phyloP scores from a whole-genome alignment of 805 yeast genomes.

The Monosporozyma yasuniensis region DNA sequence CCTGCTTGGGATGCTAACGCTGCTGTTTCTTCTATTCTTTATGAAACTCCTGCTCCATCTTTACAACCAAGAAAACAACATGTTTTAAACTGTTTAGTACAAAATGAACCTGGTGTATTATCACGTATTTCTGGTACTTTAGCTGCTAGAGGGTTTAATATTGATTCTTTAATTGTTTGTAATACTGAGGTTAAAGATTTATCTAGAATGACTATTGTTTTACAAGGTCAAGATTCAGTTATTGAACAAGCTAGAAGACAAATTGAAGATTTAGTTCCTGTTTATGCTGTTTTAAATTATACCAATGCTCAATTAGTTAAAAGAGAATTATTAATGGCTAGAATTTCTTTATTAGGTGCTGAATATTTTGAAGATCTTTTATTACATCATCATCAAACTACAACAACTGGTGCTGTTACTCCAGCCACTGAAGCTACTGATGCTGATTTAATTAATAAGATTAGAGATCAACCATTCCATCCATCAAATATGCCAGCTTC shows the following conservation, averaged over 20 bases:
- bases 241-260: constrained; percentile 98
- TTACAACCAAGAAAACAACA: constrained; percentile 68
- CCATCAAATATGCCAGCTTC: constrained; percentile 85
- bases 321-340: constrained; percentile 84
- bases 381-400: constrained; percentile 53
- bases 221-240: constrained; percentile 90
- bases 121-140: constrained; percentile 88
- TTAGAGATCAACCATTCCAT: constrained; percentile 48
- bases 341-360: constrained; percentile 92
- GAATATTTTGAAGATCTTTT: constrained; percentile 94
- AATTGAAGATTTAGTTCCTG: constrained; percentile 95
- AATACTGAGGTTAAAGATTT: constrained; percentile 92
- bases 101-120: constrained; percentile 97
- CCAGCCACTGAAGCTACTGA: constrained; percentile 18
- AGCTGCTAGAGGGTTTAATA: constrained; percentile 97
- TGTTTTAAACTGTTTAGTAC: constrained; percentile 92
- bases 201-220: constrained; percentile 92
- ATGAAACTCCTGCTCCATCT: constrained; percentile 65
- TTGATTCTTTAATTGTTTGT: constrained; percentile 93
- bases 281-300: constrained; percentile 94
- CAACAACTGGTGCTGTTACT: constrained; percentile 26
- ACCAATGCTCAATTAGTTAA: constrained; percentile 80
- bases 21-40: constrained; percentile 90
- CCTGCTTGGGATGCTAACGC: constrained; percentile 95
- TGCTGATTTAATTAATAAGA: constrained; percentile 15